Percentiles rank a stretch among this genome's conserved stretches.
These are phyloP conservation scores for Brasenia schreberi DNA, from an alignment of 164 flowering plant genomes.

Conservation along the genomic window DNA sequence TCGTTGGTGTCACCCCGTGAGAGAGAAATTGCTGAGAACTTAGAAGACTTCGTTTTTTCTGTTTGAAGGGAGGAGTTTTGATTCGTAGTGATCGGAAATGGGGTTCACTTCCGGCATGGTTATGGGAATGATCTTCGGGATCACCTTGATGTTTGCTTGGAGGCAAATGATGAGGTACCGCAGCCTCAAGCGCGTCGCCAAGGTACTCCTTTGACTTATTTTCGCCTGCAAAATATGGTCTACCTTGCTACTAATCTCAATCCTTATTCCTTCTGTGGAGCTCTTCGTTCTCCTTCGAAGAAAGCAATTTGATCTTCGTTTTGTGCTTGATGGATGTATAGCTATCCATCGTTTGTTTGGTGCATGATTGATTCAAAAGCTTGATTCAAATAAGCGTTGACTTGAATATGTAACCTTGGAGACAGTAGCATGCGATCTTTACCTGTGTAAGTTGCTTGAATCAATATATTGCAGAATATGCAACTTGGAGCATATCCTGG, in stretches of 20 bases:
- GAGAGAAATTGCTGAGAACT: too few species aligned
- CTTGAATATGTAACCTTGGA: too few species aligned
- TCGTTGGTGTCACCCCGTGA: too few species aligned
- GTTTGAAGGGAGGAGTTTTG: too few species aligned
- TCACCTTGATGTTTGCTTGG: slow-evolving; percentile 90
- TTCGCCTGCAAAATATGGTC: background rate
- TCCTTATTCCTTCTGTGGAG: background rate
- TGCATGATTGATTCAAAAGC: too few species aligned
- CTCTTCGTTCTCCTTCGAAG: background rate
- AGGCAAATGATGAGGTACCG: slow-evolving; percentile 63
- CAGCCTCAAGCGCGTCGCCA: slow-evolving; percentile 53
- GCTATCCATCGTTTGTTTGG: background rate
- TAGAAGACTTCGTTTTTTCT: too few species aligned
- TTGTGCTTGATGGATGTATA: background rate
- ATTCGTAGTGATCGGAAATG: slow-evolving; percentile 23
- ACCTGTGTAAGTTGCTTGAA: too few species aligned
- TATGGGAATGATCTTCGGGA: slow-evolving; percentile 67
- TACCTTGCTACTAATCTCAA: background rate
- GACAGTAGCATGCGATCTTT: too few species aligned
- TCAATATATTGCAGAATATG: too few species aligned
- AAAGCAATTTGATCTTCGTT: background rate
- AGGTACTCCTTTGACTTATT: slow-evolving; percentile 26
- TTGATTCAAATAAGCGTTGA: too few species aligned
- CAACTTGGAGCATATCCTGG: too few species aligned
- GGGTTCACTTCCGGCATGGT: slow-evolving; percentile 76